Evolutionary conservation across 2,329 filamentous ascomycete genomes (phyloP), one percentile per base, ranked within the genome.

Genomic region (Fusarium poae): DNA sequence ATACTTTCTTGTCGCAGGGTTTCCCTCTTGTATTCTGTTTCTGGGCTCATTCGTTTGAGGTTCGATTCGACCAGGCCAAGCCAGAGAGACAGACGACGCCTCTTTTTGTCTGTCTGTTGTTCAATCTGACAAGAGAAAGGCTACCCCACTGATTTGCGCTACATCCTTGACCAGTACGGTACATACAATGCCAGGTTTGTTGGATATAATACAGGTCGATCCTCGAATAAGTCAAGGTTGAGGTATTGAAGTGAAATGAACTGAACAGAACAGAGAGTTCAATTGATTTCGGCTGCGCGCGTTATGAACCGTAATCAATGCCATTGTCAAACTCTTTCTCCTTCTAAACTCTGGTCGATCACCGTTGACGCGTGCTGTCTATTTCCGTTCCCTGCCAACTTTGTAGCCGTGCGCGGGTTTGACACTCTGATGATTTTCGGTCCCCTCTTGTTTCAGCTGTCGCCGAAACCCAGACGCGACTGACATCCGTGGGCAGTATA

Each of bases 361-460:
- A 16, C 48, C 29, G 46, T 43, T 43, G 53, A 54, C 51, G 40
- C 61, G 40, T 32, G 56, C 37, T 44, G 30, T 55, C 45, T 65
- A 52, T 61, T 57, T 62, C 44, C 32, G 48, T 50, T 39, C 48
- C 48, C 39, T 53, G 21, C 48, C n/a, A 39, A 39, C 35, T 20
- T 39, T 6, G 35, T n/a, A 69, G 51, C 65, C 66, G 66, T 68
- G 61, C 51, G 54, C 55, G 51, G 51, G 53, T 48, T 58, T 60
- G 46, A 56, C 44, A 68, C 46, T 68, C 29, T 55, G 50, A 68
- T 61, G 50, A 50, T 50, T 35, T 50, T 66, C 46, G 65, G 60
- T 29, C 53, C 42, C 46, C 57, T 66, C 56, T 67, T 52, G 66
- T 66, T 69, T 69, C 65, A 68, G 58, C 66, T 62, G 61, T 68